phyloP scores from a whole-genome alignment of 148 eudicot genomes.

The Amaranthus palmeri region DNA sequence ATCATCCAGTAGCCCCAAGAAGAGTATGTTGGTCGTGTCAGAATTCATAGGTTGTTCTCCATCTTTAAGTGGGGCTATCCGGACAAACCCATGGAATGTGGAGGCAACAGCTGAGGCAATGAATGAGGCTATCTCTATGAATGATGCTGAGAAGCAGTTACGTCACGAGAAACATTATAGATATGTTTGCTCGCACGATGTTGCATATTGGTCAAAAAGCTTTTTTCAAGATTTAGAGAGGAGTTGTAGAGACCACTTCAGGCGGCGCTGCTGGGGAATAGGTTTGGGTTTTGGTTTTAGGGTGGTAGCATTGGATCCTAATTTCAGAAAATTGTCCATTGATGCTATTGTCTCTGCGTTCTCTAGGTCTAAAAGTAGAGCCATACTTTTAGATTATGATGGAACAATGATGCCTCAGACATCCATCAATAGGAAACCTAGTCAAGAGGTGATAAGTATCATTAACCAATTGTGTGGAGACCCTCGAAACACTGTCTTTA shows the following conservation, averaged over 20 bases:
- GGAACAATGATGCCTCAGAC: slow-evolving; percentile 41
- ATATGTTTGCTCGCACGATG: slow-evolving; percentile 35
- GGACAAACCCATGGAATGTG: slow-evolving; percentile 36
- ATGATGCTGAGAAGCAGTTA: slow-evolving; percentile 35
- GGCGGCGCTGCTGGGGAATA: slow-evolving; percentile 35
- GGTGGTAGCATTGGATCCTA: slow-evolving; percentile 37
- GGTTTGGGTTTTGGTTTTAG: slow-evolving; percentile 43
- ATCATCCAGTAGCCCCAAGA: slow-evolving; percentile 22
- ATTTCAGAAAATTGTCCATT: slow-evolving; percentile 33
- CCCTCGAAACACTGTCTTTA: slow-evolving; percentile 34
- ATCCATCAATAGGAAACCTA: slow-evolving; percentile 34
- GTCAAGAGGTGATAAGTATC: slow-evolving; percentile 29
- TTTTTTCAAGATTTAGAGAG: slow-evolving; percentile 37
- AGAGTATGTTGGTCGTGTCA: slow-evolving; percentile 34
- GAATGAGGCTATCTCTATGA: slow-evolving; percentile 38
- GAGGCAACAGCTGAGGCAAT: slow-evolving; percentile 39
- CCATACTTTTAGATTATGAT: slow-evolving; percentile 36
- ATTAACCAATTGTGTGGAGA: slow-evolving; percentile 25
- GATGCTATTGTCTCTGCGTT: slow-evolving; percentile 37
- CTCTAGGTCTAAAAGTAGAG: slow-evolving; percentile 31
- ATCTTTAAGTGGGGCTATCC: slow-evolving; percentile 35
- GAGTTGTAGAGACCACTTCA: slow-evolving; percentile 32
- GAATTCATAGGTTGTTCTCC: slow-evolving; percentile 40
- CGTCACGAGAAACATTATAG: slow-evolving; percentile 34
- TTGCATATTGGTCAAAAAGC: slow-evolving; percentile 33